Conservation (phyloP, 2,329 filamentous ascomycete species). For the Monilinia fructigena region DNA sequence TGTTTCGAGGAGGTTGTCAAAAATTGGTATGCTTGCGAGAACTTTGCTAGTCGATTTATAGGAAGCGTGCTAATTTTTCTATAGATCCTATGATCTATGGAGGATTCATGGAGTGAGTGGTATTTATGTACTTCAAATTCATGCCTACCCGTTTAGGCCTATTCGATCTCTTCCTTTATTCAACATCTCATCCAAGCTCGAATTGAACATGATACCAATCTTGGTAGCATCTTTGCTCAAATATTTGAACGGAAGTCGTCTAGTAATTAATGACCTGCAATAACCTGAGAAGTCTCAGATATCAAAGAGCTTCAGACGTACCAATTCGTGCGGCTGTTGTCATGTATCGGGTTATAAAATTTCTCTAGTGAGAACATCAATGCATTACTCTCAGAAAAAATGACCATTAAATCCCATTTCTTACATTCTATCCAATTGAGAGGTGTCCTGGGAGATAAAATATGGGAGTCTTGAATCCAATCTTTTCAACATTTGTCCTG, state of each 20-base stretch:
- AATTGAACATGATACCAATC: background rate
- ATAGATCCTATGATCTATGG: slow-evolving; percentile 75
- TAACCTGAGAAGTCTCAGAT: background rate
- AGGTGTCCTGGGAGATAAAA: background rate
- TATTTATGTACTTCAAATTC: background rate
- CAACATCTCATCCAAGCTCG: background rate
- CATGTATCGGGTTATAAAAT: too few relatives aligned
- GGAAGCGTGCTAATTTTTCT: background rate
- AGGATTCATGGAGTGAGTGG: slow-evolving; percentile 74
- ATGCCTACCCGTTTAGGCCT: background rate
- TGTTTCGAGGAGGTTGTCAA: slow-evolving; percentile 62
- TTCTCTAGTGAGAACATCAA: background rate
- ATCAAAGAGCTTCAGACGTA: background rate
- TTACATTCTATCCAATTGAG: background rate
- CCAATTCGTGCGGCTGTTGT: too few relatives aligned
- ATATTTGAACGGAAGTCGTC: background rate
- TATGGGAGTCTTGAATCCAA: too few relatives aligned
- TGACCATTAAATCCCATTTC: background rate
- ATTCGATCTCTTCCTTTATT: background rate
- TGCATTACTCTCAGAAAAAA: background rate
- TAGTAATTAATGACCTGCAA: background rate
- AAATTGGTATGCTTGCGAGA: slow-evolving; percentile 49
- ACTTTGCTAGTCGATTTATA: background rate
- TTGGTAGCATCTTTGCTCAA: background rate
- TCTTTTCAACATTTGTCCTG: too few relatives aligned